Conservation (phyloP, 345 rosid species). For the Gossypium herbaceum region DNA sequence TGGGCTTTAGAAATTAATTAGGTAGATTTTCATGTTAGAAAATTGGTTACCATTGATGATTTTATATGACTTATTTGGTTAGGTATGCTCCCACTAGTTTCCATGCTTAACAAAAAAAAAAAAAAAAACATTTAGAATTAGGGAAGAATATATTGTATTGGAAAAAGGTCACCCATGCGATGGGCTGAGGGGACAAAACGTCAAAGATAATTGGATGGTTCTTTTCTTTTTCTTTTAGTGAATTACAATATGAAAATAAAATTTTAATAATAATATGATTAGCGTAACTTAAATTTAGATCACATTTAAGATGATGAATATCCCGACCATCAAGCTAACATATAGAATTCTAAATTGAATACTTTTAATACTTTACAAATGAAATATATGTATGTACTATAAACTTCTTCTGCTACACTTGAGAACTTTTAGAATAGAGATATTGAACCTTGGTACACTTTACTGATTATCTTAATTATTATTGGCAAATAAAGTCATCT, state of each 20-base stretch:
- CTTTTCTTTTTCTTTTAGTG: too few relatives aligned
- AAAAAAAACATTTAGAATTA: not conserved
- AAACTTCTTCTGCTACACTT: too few relatives aligned
- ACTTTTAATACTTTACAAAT: not conserved
- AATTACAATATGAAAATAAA: not conserved
- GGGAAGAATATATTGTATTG: not conserved
- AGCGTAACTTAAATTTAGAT: too few relatives aligned
- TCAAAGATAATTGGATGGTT: not conserved
- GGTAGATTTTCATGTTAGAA: not conserved
- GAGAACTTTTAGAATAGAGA: not conserved
- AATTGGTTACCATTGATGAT: not conserved
- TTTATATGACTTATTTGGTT: not conserved
- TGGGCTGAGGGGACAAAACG: not conserved
- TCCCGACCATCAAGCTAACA: accelerated
- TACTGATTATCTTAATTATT: not conserved
- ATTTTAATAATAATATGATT: too few relatives aligned
- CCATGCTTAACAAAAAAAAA: not conserved
- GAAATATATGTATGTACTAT: not conserved
- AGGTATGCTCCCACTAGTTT: conserved; percentile 1
- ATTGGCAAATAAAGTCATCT: not conserved
- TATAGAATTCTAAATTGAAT: not conserved
- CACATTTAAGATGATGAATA: too few relatives aligned
- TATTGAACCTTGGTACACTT: not conserved
- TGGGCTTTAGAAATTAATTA: not conserved
- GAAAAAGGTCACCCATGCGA: conserved; percentile 3